Percentiles rank a stretch among this genome's conserved stretches.
phyloP scores from a whole-genome alignment of 1,284 basidiomycete genomes.

The Cutaneotrichosporon curvatum region DNA sequence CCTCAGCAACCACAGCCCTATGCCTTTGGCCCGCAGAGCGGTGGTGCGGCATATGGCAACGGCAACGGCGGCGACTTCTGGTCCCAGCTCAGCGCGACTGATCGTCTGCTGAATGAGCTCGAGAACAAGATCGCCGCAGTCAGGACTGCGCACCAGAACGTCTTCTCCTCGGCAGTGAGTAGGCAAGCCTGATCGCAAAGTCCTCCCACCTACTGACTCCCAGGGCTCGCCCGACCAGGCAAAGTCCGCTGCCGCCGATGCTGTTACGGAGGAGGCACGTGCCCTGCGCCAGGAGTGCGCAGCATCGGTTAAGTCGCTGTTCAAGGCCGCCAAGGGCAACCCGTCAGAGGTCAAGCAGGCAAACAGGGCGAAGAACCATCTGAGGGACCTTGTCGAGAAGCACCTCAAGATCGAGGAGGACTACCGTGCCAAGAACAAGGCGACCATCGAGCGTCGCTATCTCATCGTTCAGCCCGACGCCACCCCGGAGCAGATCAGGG shows the following conservation, averaged over 20 bases:
- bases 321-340: slow-evolving; percentile 67
- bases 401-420: slow-evolving; percentile 86
- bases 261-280: slow-evolving; percentile 70
- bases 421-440: slow-evolving; percentile 86
- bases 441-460: slow-evolving; percentile 91
- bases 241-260: slow-evolving; percentile 52
- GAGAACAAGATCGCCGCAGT: slow-evolving; percentile 44
- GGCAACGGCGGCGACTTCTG: slow-evolving; percentile 37
- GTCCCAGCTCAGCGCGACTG: slow-evolving; percentile 33
- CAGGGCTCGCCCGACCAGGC: slow-evolving; percentile 43
- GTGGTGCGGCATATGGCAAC: too few species aligned
- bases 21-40: too few species aligned
- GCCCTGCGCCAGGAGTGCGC: slow-evolving; percentile 66
- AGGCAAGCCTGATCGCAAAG: too few species aligned
- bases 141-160: slow-evolving; percentile 28
- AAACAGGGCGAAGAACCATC: slow-evolving; percentile 47
- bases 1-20: too few species aligned
- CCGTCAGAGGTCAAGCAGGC: slow-evolving; percentile 79
- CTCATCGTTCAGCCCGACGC: slow-evolving; percentile 94
- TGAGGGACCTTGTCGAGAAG: slow-evolving; percentile 49
- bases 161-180: background rate
- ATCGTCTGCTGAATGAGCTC: slow-evolving; percentile 32
- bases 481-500: slow-evolving; percentile 69
- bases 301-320: slow-evolving; percentile 68
- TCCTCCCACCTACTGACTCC: background rate